phyloP scores from a whole-genome alignment of 306 rosid species.

The Castanea crenata region DNA sequence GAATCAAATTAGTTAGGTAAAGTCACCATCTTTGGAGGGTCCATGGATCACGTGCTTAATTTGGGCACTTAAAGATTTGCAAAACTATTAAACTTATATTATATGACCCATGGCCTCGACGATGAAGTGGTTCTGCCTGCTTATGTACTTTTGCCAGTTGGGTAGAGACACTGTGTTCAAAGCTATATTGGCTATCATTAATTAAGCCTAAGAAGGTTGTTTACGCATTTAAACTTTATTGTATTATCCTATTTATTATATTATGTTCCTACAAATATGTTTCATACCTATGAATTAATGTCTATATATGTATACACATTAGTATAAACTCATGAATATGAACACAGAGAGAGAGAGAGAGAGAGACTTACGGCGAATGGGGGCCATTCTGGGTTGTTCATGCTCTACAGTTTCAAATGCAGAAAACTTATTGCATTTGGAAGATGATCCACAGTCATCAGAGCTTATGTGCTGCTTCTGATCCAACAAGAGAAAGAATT shows the following conservation, averaged over 20 bases:
- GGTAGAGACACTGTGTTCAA: background rate
- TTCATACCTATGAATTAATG: too few species aligned
- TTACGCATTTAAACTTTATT: background rate
- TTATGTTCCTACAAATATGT: too few species aligned
- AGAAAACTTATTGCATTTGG: constrained; percentile 54
- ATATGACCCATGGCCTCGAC: constrained; percentile 27
- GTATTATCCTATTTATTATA: too few species aligned
- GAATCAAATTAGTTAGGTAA: constrained; percentile 47
- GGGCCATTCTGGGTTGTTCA: constrained; percentile 72
- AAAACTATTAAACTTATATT: constrained; percentile 3
- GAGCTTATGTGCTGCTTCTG: constrained; percentile 57
- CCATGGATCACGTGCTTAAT: constrained; percentile 28
- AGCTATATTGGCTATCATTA: background rate
- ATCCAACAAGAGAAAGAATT: constrained; percentile 16
- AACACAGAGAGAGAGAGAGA: constrained; percentile 5
- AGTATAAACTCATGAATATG: background rate
- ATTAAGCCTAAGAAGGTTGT: background rate
- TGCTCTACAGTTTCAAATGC: constrained; percentile 55
- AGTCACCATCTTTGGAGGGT: constrained; percentile 57
- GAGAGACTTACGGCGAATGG: constrained; percentile 77
- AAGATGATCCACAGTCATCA: constrained; percentile 70
- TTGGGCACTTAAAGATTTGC: constrained; percentile 28
- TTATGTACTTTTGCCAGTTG: constrained; percentile 24
- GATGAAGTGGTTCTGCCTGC: constrained; percentile 23
- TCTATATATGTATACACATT: background rate